A percentile compares a stretch with the other conserved stretches of the same genome.
These are phyloP conservation scores for Mycena pura DNA, from an alignment of 768 basidiomycete species.

Conservation along the genomic window DNA sequence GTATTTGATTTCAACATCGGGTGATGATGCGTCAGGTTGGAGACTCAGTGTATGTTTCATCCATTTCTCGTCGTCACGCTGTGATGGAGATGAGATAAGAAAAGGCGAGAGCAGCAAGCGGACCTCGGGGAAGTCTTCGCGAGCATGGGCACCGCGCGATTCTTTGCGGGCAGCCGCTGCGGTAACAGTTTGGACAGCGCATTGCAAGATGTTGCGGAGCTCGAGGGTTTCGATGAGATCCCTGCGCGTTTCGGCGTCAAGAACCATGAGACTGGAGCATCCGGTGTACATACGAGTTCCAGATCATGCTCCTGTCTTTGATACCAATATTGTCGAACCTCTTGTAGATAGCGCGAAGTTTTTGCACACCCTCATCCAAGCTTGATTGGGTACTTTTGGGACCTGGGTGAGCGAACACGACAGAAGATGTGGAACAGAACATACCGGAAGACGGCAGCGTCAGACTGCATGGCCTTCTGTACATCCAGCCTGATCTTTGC, in stretches of 20 bases:
- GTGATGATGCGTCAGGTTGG: conserved; percentile 77
- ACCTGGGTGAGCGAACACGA: background rate
- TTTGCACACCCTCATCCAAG: conserved; percentile 91
- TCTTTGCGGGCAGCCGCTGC: conserved; percentile 94
- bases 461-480: conserved; percentile 99
- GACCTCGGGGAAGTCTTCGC: conserved; percentile 97
- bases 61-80: conserved; percentile 94
- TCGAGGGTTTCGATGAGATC: conserved; percentile 98
- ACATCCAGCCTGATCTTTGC: conserved; percentile 91
- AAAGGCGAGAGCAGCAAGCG: conserved; percentile 29
- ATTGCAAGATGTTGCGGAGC: conserved; percentile 93
- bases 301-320: conserved; percentile 99
- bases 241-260: conserved; percentile 46
- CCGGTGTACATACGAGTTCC: conserved; percentile 84
- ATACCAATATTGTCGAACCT: conserved; percentile 91
- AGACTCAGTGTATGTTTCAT: conserved; percentile 97
- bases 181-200: conserved; percentile 94
- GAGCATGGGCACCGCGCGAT: conserved; percentile 97
- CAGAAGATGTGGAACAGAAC: conserved; percentile 10
- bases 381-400: conserved; percentile 75
- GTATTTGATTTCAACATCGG: conserved; percentile 90
- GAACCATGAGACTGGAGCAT: conserved; percentile 1
- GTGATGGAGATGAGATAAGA: background rate
- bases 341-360: conserved; percentile 85
- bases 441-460: conserved; percentile 96